Conservation (phyloP, 2,329 filamentous ascomycete species). For the Stemphylium vesicarium region DNA sequence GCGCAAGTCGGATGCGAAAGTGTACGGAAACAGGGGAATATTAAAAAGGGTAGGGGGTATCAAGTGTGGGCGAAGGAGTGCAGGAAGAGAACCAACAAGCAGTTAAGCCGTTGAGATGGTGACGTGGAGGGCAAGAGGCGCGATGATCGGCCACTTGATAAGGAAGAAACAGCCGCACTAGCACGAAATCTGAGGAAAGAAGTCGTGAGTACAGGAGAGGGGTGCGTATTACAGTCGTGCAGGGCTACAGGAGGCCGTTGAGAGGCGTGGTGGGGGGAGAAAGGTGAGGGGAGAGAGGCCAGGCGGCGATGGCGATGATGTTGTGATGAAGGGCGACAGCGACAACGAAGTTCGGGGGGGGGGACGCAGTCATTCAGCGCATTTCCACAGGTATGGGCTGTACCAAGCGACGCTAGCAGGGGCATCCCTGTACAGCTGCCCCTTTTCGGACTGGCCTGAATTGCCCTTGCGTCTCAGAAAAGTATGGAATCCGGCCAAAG, state of each 20-base stretch:
- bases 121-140: slow-evolving; percentile 42
- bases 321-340: slow-evolving; percentile 26
- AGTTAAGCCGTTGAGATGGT: slow-evolving; percentile 40
- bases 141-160: slow-evolving; percentile 41
- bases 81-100: slow-evolving; percentile 41
- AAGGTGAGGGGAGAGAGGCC: slow-evolving; percentile 13
- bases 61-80: slow-evolving; percentile 42
- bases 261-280: slow-evolving; percentile 17
- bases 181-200: slow-evolving; percentile 28
- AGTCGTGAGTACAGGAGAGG: slow-evolving; percentile 31
- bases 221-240: slow-evolving; percentile 30
- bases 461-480: slow-evolving; percentile 22
- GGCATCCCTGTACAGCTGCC: neutral
- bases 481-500: slow-evolving; percentile 23
- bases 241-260: slow-evolving; percentile 34
- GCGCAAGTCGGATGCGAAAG: slow-evolving; percentile 20
- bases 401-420: slow-evolving; percentile 14
- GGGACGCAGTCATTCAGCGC: slow-evolving; percentile 12
- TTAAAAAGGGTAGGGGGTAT: slow-evolving; percentile 42
- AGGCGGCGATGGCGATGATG: slow-evolving; percentile 18
- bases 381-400: slow-evolving; percentile 14
- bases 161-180: slow-evolving; percentile 24
- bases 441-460: slow-evolving; percentile 3
- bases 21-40: slow-evolving; percentile 25
- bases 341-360: slow-evolving; percentile 21